phyloP scores from a whole-genome alignment of 306 rosid species.

The Senna tora region DNA sequence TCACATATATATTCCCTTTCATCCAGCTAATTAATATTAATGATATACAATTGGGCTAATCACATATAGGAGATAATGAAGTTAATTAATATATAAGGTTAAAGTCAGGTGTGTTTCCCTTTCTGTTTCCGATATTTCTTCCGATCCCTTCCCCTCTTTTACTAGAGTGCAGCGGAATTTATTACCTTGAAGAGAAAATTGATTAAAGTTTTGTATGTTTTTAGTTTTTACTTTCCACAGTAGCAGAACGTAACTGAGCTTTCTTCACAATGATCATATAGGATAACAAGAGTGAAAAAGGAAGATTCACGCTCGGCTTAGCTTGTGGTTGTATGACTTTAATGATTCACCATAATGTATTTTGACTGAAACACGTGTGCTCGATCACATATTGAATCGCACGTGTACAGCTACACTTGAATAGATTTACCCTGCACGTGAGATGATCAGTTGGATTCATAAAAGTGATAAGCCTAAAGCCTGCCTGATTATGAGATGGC shows the following conservation, averaged over 20 bases:
- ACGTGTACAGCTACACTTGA: neutral
- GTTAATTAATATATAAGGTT: neutral
- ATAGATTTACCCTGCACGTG: too few species aligned
- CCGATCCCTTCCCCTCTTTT: too few species aligned
- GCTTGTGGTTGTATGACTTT: slow-evolving; percentile 39
- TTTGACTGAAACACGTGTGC: slow-evolving; percentile 55
- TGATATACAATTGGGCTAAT: neutral
- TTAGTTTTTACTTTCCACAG: too few species aligned
- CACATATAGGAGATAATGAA: neutral
- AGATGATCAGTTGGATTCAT: neutral
- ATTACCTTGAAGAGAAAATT: too few species aligned
- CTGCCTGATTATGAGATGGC: neutral
- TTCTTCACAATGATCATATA: too few species aligned
- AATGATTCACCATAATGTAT: slow-evolving; percentile 48
- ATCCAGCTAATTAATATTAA: neutral
- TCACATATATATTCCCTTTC: neutral
- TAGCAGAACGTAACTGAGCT: too few species aligned
- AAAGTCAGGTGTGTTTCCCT: neutral
- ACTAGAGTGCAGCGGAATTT: too few species aligned
- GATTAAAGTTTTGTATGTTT: too few species aligned
- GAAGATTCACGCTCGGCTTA: slow-evolving; percentile 39
- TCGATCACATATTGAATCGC: slow-evolving; percentile 22
- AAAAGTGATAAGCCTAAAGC: neutral
- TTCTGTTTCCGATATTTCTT: too few species aligned
- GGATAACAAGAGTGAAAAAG: slow-evolving; percentile 5